Base-by-base conservation (phyloP, 2,329 filamentous ascomycete genomes). In the Scedosporium dehoogii region DNA sequence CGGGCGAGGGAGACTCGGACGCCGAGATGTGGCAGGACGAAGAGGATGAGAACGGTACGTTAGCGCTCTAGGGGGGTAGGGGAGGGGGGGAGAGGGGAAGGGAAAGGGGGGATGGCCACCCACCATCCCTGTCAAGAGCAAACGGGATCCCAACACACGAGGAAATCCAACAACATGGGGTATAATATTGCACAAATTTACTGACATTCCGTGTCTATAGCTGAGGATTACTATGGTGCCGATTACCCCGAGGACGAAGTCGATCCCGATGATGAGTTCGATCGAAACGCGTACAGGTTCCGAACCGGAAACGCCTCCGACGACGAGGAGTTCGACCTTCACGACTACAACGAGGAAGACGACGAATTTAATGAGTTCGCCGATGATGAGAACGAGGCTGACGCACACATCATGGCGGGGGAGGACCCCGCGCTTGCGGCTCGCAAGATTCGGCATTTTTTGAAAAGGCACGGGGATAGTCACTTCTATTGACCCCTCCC, bases 171-270 rank as follows among this genome's bases (percentile, higher is more conserved):
- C 55, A 57, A 29, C 23, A 14, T 57, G 44, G 55, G 55, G 25
- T 38, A 57, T 27, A 29, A 57, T 27, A n/a, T 14, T 21, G 55
- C 10, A 10, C 6, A 64, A 12, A 48, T 23, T 62, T 62, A 56
- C 65, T 65, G 33, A 44, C 3, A 33, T 59, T 33, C 33, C 14
- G 56, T 46, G 29, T n/a, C 10, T 55, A 16, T 64, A 86, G 87
- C 89, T 42, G 89, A 92, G 70, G 88, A 91, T 68, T 86, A 91
- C 73, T 91, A 92, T 70, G 85, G 86, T 3, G 87, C 88, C 61
- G 89, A 92, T 71, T 92, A 92, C 67, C 89, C 89, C 0, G 89
- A 92, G 65, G 89, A 92, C 61, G 89, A 92, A 70, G 81, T 91
- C 14, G 88, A 91, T 67, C 53, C 48, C n/a, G 64, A 66, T 55